Percentiles rank a stretch among this genome's conserved stretches.
These are phyloP conservation scores for Ophiocordyceps robertsii DNA, from an alignment of 2,329 filamentous ascomycete genomes.

Conservation along the genomic window DNA sequence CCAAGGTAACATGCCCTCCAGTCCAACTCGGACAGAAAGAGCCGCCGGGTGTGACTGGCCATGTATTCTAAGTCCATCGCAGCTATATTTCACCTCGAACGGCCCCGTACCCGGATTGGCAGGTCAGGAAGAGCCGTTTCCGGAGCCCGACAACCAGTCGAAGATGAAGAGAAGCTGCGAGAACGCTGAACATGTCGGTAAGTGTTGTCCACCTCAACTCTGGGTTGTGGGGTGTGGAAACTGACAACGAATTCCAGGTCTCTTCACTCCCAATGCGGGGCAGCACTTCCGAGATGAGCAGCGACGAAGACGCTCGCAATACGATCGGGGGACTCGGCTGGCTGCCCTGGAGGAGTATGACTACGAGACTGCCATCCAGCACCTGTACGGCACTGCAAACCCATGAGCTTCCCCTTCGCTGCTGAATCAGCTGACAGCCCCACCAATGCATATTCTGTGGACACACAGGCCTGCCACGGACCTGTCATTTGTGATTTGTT, in stretches of 20 bases:
- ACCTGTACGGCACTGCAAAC: constrained; percentile 16
- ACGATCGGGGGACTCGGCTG: constrained; percentile 66
- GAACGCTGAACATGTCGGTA: constrained; percentile 73
- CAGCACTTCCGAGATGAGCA: constrained; percentile 64
- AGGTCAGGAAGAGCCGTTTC: constrained; percentile 64
- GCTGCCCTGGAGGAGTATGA: constrained; percentile 53
- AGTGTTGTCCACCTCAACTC: constrained; percentile 19
- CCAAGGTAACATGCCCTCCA: constrained; percentile 47
- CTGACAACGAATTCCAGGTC: constrained; percentile 29
- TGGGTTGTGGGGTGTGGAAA: too few species aligned
- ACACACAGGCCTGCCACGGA: not conserved
- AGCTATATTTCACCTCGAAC: constrained; percentile 41
- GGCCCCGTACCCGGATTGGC: constrained; percentile 35
- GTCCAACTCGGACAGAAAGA: too few species aligned
- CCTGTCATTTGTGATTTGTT: not conserved
- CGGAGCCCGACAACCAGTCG: constrained; percentile 66
- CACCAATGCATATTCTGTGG: too few species aligned
- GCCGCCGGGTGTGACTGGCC: not conserved
- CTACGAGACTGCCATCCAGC: constrained; percentile 30
- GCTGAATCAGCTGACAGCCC: not conserved
- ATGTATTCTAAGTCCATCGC: not conserved
- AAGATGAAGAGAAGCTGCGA: constrained; percentile 82
- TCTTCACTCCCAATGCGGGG: constrained; percentile 69
- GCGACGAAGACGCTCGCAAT: constrained; percentile 63
- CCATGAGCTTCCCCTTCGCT: constrained; percentile 4